Percentiles rank a stretch among this genome's conserved stretches.
These are phyloP conservation scores for Coelastrella sp. DNA, from an alignment of 139 green algal genomes.

Conservation along the genomic window DNA sequence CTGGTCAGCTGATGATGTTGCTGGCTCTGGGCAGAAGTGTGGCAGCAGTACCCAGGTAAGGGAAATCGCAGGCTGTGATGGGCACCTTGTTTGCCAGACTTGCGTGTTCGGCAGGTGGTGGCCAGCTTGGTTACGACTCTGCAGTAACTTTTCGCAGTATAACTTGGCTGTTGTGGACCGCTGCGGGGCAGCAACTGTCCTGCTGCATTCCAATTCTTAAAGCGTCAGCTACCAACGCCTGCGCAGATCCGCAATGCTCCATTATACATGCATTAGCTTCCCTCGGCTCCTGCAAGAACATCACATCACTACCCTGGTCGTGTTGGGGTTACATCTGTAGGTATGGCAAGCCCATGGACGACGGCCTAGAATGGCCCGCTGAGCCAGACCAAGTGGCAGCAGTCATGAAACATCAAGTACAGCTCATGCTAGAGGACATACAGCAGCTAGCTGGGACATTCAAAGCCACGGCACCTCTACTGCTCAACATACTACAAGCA, in stretches of 20 bases:
- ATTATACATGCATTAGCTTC: no score
- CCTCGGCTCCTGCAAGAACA: not conserved
- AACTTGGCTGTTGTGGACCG: no score
- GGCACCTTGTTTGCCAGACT: not conserved
- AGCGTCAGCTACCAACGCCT: no score
- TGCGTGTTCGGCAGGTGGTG: not conserved
- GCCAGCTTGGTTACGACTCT: not conserved
- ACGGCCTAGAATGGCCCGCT: conserved; percentile 64
- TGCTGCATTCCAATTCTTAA: no score
- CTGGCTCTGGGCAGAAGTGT: conserved; percentile 34
- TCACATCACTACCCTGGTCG: not conserved
- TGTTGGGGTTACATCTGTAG: conserved; percentile 53
- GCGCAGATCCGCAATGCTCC: no score
- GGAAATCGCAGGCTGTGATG: not conserved
- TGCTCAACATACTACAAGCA: not conserved
- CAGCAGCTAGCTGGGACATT: conserved; percentile 20
- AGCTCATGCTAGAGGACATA: conserved; percentile 10
- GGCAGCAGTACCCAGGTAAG: conserved; percentile 38
- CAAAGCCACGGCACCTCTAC: not conserved
- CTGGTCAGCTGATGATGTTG: conserved; percentile 43
- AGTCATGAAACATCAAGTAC: conserved; percentile 14
- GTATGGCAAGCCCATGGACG: conserved; percentile 63
- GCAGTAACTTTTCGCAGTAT: not conserved
- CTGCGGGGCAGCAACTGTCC: no score
- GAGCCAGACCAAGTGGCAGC: conserved; percentile 67